phyloP scores from a whole-genome alignment of 2,329 filamentous ascomycete species.

The Pyricularia sp. region DNA sequence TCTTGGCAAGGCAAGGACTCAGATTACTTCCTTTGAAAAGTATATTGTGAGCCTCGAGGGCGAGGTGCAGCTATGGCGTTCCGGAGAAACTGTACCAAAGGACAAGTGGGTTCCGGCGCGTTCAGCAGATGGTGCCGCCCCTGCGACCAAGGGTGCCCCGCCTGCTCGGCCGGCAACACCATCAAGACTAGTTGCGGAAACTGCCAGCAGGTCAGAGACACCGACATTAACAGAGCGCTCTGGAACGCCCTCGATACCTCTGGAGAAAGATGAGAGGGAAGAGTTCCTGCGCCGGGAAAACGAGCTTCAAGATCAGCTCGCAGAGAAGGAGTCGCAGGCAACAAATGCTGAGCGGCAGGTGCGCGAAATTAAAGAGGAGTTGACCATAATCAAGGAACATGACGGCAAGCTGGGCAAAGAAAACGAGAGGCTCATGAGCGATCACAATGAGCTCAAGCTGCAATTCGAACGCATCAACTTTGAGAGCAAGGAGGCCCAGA shows the following conservation, averaged over 20 bases:
- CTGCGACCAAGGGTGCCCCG: constrained; percentile 32
- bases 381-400: constrained; percentile 76
- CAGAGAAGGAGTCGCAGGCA: constrained; percentile 82
- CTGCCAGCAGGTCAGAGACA: constrained; percentile 47
- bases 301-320: constrained; percentile 91
- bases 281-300: constrained; percentile 94
- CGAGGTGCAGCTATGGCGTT: constrained; percentile 80
- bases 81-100: constrained; percentile 78
- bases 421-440: constrained; percentile 76
- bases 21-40: constrained; percentile 78
- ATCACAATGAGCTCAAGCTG: constrained; percentile 93
- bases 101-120: constrained; percentile 71
- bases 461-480: constrained; percentile 92
- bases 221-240: constrained; percentile 67
- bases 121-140: constrained; percentile 11
- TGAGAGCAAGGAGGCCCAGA: constrained; percentile 91
- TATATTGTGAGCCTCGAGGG: constrained; percentile 78
- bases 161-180: constrained; percentile 46
- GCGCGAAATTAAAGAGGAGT: constrained; percentile 76
- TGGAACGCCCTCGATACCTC: constrained; percentile 74
- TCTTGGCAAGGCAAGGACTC: constrained; percentile 84
- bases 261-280: constrained; percentile 95
- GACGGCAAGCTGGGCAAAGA: constrained; percentile 76
- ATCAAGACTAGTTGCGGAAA: constrained; percentile 40
- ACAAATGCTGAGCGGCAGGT: constrained; percentile 71